Evolutionary conservation across 768 basidiomycete species (phyloP), one percentile per base, ranked within the genome.

Genomic region (Xerocomellus dryophilus): DNA sequence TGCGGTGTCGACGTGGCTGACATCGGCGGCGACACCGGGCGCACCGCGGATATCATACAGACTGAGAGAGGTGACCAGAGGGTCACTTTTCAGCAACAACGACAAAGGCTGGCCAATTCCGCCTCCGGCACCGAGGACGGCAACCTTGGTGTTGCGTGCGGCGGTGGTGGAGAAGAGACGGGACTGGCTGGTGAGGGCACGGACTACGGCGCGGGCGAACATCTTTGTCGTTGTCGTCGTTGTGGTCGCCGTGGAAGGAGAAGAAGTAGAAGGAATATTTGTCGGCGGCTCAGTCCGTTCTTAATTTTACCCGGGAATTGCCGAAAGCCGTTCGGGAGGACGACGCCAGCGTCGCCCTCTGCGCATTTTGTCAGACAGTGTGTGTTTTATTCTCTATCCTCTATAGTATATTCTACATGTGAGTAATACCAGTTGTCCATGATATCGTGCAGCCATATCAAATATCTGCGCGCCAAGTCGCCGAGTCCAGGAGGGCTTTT

Each of bases 51-150:
- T 63, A 56, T 61, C 64, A 23, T 70, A 70, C 61, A 98, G 78
- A 69, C 81, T 88, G 68, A 98, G 76, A 59, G 86, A 83, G 50
- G 84, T 84, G 70, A 97, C 90, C 62, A 94, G 77, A 40, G 93
- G 93, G 79, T 99, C 90, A 61, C 77, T 83, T 81, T 98, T 98
- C 71, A 98, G 85, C 52, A 66, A 51, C 59, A 98, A 77, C 44
- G 93, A 96, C 65, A 98, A 78, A 68, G 96, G 95, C 74, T 98
- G 96, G 71, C 96, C 96, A 72, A 98, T 98, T 74, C 96, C 96
- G 81, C 96, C 96, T 66, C 93, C 96, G 57, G 97, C 97, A 65
- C 96, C 96, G 71, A 97, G 90, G 56, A 99, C 95, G 47, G 90
- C 90, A 71, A 97, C 96, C 78, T 94, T 95, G 61, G 85, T 86